Conservation (phyloP, 148 eudicot genomes). For the Fagopyrum tataricum region DNA sequence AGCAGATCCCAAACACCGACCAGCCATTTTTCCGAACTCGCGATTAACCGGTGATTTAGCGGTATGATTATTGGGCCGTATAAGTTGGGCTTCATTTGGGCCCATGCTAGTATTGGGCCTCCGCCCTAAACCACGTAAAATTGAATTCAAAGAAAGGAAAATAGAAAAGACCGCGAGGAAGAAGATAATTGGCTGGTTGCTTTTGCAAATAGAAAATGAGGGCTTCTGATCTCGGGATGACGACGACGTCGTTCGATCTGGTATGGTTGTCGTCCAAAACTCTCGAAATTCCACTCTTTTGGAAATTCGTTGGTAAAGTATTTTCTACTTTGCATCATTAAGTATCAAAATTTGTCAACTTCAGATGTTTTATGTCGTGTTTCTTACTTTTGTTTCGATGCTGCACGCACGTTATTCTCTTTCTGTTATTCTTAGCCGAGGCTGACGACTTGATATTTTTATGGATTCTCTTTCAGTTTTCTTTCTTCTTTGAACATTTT, state of each 20-base stretch:
- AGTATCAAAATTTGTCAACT: neutral
- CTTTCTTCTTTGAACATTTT: neutral
- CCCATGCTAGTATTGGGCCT: neutral
- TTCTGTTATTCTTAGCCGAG: neutral
- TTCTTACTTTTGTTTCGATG: neutral
- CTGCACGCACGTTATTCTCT: neutral
- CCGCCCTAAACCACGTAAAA: neutral
- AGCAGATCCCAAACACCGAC: neutral
- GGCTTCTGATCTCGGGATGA: neutral
- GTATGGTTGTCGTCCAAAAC: neutral
- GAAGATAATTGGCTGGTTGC: neutral
- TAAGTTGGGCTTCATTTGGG: neutral
- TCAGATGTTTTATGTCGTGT: neutral
- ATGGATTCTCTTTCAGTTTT: neutral
- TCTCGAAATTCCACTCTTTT: neutral
- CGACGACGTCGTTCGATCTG: neutral
- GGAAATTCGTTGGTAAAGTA: conserved; percentile 7
- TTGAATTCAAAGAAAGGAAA: neutral
- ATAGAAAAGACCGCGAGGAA: neutral
- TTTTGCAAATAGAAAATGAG: neutral
- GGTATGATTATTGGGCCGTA: neutral
- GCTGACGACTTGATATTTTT: neutral
- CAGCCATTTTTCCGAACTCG: no score
- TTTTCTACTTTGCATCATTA: neutral
- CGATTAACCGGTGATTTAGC: no score